A percentile compares a stretch with the other conserved stretches of the same genome.
These are phyloP conservation scores for Colletotrichum tamarilloi DNA, from an alignment of 2,329 filamentous ascomycete genomes.

Conservation along the genomic window DNA sequence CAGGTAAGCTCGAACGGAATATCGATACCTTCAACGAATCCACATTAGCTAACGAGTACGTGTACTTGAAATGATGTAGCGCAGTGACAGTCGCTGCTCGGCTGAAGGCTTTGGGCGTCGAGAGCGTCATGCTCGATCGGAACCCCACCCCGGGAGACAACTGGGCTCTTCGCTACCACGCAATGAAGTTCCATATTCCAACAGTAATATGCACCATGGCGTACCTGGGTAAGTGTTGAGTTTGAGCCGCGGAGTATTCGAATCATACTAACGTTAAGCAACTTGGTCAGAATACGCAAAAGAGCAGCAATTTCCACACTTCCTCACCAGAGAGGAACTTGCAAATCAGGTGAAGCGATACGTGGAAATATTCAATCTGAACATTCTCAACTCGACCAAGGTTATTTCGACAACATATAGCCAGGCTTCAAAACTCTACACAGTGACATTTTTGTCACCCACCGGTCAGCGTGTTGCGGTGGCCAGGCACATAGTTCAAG, in stretches of 20 bases:
- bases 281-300: neutral
- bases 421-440: conserved; percentile 40
- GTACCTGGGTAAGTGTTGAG: conserved; percentile 41
- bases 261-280: neutral
- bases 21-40: neutral
- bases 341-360: conserved; percentile 41
- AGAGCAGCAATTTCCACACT: conserved; percentile 22
- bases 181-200: conserved; percentile 49
- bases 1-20: conserved; percentile 38
- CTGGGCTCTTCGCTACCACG: conserved; percentile 52
- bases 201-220: conserved; percentile 49
- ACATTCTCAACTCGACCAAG: conserved; percentile 41
- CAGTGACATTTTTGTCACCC: conserved; percentile 38
- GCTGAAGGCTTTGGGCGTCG: conserved; percentile 50
- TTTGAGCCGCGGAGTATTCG: neutral
- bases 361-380: conserved; percentile 43
- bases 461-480: conserved; percentile 19
- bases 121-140: conserved; percentile 48
- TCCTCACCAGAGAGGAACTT: conserved; percentile 41
- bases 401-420: conserved; percentile 43
- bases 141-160: conserved; percentile 50
- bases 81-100: conserved; percentile 47
- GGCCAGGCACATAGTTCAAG: conserved; percentile 42
- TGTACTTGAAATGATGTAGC: conserved; percentile 15
- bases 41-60: neutral